phyloP scores from a whole-genome alignment of 2,329 filamentous ascomycete genomes.

The Phialophora verrucosa region DNA sequence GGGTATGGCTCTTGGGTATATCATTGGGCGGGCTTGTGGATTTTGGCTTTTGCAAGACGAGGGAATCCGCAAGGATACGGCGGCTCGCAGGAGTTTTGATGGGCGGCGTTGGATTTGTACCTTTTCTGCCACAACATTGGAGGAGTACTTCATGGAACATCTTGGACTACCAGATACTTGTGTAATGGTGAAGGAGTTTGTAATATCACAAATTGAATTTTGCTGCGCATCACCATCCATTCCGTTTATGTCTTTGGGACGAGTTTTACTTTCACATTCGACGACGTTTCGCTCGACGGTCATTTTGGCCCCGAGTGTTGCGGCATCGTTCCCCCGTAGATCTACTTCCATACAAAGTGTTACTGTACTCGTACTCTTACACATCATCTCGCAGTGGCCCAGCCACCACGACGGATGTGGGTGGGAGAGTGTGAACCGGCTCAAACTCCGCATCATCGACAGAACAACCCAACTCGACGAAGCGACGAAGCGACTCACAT shows the following conservation, averaged over 20 bases:
- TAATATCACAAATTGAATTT: constrained; percentile 10
- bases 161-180: constrained; percentile 6
- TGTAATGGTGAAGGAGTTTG: constrained; percentile 7
- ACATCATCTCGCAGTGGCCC: neutral
- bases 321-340: neutral
- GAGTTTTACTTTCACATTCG: neutral
- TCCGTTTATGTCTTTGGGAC: neutral
- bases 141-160: constrained; percentile 5
- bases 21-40: neutral
- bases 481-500: too few relatives aligned
- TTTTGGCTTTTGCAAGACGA: constrained; percentile 1
- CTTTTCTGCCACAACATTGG: neutral
- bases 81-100: constrained; percentile 5
- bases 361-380: too few relatives aligned
- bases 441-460: too few relatives aligned
- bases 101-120: neutral
- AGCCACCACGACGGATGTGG: neutral
- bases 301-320: neutral
- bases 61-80: neutral
- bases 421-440: neutral
- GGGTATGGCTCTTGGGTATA: neutral
- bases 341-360: too few relatives aligned
- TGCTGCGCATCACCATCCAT: neutral
- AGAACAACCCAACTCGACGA: too few relatives aligned
- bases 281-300: neutral